These are phyloP conservation scores for Mitragyna speciosa DNA, from an alignment of 257 asterid species.

Conservation along the genomic window DNA sequence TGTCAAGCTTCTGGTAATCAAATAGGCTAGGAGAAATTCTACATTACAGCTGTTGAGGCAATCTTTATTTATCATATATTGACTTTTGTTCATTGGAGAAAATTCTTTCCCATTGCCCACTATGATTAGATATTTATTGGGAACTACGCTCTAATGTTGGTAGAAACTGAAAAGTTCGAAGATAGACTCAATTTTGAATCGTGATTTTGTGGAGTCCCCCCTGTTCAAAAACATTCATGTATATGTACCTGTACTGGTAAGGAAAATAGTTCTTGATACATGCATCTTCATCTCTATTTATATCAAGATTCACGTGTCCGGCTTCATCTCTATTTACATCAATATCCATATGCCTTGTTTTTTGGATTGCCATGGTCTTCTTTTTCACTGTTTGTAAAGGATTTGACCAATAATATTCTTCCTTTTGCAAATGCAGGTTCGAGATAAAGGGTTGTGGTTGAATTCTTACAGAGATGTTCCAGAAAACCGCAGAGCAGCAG, in stretches of 20 bases:
- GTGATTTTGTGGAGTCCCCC: background rate
- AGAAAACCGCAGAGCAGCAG: conserved; percentile 56
- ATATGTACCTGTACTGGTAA: background rate
- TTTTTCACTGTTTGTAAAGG: background rate
- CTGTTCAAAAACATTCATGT: background rate
- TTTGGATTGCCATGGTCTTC: background rate
- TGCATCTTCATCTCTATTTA: background rate
- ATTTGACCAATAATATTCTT: background rate
- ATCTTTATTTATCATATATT: no score
- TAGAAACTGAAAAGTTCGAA: background rate
- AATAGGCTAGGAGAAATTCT: no score
- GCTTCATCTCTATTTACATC: background rate
- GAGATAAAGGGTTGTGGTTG: conserved; percentile 77
- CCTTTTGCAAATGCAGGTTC: conserved; percentile 56
- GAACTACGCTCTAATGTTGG: background rate
- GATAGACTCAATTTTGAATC: background rate
- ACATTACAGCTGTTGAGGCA: background rate
- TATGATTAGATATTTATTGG: background rate
- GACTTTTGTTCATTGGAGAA: background rate
- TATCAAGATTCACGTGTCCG: background rate
- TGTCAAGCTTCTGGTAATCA: no score
- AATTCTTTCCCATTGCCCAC: background rate
- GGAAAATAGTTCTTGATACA: background rate
- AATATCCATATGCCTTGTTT: background rate
- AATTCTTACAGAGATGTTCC: conserved; percentile 63